Evolutionary conservation across 805 yeast species (phyloP), one percentile per base, ranked within the genome.

Genomic region (Starmerella apis): DNA sequence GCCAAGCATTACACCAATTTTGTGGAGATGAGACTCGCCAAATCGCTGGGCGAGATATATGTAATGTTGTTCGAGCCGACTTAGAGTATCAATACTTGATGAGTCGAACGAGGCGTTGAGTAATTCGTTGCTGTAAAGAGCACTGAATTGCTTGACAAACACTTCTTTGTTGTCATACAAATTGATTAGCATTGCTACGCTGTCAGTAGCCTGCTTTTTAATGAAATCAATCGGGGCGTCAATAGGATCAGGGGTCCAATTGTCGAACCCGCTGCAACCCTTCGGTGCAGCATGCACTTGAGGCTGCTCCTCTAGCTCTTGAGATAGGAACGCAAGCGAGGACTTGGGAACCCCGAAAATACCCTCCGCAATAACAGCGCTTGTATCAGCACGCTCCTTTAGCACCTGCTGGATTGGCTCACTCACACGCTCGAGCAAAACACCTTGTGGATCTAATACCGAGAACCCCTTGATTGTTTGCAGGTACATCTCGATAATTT

Each of bases 221-320:
- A 76, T 74, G 67, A 83, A 86, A 63, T 86, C 94, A 0, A 88
- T 85, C n/a, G 87, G 74, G 0, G 95, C 94, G 66, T 86, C 95
- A 14, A 84, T 74, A 0, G 95, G 95, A 57, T 85, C 94, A 0
- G 95, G 95, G 8, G 64, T 63, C 95, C 95, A 86, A 43, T 74
- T 68, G n/a, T 20, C 19, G 28, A 49, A 55, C 79, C 10, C 68
- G 56, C 44, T 69, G 61, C 35, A 73, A 77, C 38, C 75, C 77
- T 5, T 51, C 56, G 13, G 48, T 10, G 11, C 52, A 25, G 18
- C 28, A 44, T 6, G 53, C 49, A 52, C 30, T 39, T 46, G 10
- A n/a, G 31, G 18, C 44, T 24, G 24, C 38, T 35, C 9, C 23
- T 56, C 54, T 8, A 86, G 65, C 52, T 80, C 82, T 4, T 68